phyloP scores from a whole-genome alignment of 2,329 filamentous ascomycete species.

The Neofusicoccum ribis region DNA sequence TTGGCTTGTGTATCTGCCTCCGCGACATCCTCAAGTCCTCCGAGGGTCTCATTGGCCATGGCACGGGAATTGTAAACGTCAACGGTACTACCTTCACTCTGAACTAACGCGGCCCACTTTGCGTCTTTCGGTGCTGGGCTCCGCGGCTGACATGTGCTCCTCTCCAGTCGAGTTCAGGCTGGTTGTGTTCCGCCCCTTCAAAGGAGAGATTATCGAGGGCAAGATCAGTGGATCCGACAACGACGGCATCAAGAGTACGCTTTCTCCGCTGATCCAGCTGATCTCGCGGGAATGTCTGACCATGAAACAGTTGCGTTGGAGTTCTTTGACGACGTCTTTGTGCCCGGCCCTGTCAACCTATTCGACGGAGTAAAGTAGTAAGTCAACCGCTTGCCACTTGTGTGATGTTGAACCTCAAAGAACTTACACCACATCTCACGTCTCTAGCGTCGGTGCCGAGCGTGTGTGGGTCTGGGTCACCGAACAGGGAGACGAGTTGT shows the following conservation, averaged over 20 bases:
- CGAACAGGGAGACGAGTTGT: conserved; percentile 70
- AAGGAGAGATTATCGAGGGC: conserved; percentile 85
- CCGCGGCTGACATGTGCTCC: not conserved
- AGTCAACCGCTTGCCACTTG: conserved; percentile 34
- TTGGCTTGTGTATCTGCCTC: conserved; percentile 89
- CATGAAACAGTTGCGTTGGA: conserved; percentile 67
- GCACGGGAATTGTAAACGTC: conserved; percentile 88
- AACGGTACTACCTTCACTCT: conserved; percentile 63
- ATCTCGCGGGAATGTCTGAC: not conserved
- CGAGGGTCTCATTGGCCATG: conserved; percentile 91
- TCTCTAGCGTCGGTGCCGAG: conserved; percentile 66
- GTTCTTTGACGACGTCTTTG: conserved; percentile 91
- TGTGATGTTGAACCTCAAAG: not conserved
- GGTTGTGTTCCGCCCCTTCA: conserved; percentile 93
- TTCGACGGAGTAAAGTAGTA: conserved; percentile 63
- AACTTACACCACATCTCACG: conserved; percentile 1
- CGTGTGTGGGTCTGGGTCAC: conserved; percentile 83
- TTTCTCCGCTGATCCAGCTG: not conserved
- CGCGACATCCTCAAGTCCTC: conserved; percentile 89
- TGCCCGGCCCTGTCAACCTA: conserved; percentile 52
- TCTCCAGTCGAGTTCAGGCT: conserved; percentile 82
- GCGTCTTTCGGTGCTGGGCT: not conserved
- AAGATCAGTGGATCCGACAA: conserved; percentile 75
- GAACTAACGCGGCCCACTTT: not conserved
- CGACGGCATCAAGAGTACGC: conserved; percentile 68